Percentiles rank a stretch among this genome's conserved stretches.
These are phyloP conservation scores for Aspergillus sp. DNA, from an alignment of 2,329 filamentous ascomycete genomes.

Conservation along the genomic window DNA sequence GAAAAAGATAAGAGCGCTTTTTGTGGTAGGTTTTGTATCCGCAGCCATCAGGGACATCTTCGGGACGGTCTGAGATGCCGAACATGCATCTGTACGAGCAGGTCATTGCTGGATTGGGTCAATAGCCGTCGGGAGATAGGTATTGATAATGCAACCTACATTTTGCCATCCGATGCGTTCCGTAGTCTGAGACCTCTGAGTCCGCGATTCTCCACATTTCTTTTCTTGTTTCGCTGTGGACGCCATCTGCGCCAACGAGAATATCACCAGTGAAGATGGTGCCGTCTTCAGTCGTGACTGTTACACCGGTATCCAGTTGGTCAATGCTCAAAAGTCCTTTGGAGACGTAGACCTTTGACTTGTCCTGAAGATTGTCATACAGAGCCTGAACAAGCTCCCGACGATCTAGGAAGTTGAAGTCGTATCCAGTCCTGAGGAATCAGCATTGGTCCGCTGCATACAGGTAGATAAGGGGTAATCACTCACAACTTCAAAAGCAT, in stretches of 20 bases:
- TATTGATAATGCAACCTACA: slow-evolving; percentile 1
- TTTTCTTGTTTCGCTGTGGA: slow-evolving; percentile 31
- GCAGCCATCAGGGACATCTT: slow-evolving; percentile 2
- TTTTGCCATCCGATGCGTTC: slow-evolving; percentile 1
- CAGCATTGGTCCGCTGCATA: neutral
- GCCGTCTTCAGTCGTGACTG: slow-evolving; percentile 30
- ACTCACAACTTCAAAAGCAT: slow-evolving; percentile 4
- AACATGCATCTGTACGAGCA: slow-evolving; percentile 16
- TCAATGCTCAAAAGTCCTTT: slow-evolving; percentile 17
- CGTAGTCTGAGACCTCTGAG: slow-evolving; percentile 4
- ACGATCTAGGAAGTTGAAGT: slow-evolving; percentile 27
- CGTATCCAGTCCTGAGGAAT: slow-evolving; percentile 2
- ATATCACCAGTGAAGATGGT: slow-evolving; percentile 27
- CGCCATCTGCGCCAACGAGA: slow-evolving; percentile 40
- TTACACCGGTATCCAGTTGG: slow-evolving; percentile 13
- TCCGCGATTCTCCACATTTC: slow-evolving; percentile 28
- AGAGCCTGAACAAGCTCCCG: slow-evolving; percentile 30
- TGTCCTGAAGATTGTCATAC: slow-evolving; percentile 23
- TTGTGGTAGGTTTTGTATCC: slow-evolving; percentile 8
- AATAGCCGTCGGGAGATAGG: neutral
- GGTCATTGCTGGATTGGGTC: slow-evolving; percentile 9
- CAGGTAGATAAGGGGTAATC: neutral
- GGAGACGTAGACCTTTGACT: slow-evolving; percentile 21
- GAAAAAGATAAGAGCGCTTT: slow-evolving; percentile 11
- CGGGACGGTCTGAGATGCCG: slow-evolving; percentile 12